These are phyloP conservation scores for Melampsora americana DNA, from an alignment of 1,284 basidiomycete species.

Conservation along the genomic window DNA sequence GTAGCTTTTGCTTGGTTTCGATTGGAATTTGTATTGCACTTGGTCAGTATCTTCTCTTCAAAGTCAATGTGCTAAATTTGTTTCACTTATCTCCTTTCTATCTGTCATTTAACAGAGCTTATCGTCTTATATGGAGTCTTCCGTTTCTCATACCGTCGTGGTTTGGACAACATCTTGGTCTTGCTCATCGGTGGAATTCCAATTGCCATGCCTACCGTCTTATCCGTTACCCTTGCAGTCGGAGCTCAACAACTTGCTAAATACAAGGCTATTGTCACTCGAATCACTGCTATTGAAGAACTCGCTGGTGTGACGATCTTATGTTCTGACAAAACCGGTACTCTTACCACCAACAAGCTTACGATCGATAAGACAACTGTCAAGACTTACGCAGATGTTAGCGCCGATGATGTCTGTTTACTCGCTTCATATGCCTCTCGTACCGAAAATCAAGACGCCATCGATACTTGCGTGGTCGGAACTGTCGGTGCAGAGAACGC, in stretches of 20 bases:
- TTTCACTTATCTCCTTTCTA: no score
- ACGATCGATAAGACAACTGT: conserved; percentile 92
- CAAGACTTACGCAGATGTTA: conserved; percentile 84
- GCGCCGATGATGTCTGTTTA: conserved; percentile 82
- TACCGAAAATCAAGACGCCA: conserved; percentile 98
- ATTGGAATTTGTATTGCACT: conserved; percentile 59
- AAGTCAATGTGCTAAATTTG: no score
- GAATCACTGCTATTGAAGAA: conserved; percentile 96
- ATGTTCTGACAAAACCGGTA: conserved; percentile 96
- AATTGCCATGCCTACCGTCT: conserved; percentile 96
- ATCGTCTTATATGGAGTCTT: conserved; percentile 81
- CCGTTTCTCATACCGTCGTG: conserved; percentile 82
- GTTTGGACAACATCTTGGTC: conserved; percentile 92
- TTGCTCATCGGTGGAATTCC: conserved; percentile 98
- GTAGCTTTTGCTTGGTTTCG: conserved; percentile 87
- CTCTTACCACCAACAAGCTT: conserved; percentile 96
- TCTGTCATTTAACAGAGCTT: no score
- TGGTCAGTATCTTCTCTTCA: conserved; percentile 13
- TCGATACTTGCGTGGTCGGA: conserved; percentile 80
- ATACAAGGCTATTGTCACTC: conserved; percentile 96
- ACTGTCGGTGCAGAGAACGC: conserved; percentile 74
- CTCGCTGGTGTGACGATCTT: conserved; percentile 94
- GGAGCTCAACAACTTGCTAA: no score
- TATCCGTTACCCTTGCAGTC: no score
- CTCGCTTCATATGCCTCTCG: conserved; percentile 92